Base-by-base conservation (phyloP, 176 grass and related monocot species). In the Rhipidocladum racemiflorum region DNA sequence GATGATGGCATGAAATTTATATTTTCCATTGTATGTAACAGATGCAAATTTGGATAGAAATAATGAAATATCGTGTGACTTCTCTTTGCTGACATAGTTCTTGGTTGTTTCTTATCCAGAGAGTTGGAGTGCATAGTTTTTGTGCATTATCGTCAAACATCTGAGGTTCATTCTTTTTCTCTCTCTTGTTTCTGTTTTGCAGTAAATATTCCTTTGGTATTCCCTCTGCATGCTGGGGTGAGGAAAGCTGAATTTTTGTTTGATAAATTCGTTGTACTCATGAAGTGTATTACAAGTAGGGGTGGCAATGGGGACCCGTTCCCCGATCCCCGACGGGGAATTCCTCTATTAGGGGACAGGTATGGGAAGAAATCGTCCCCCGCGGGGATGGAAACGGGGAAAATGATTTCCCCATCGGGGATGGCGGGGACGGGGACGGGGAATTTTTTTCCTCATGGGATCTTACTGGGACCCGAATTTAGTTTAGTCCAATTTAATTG, bases 71-170 rank as follows among this genome's bases (percentile, higher is more conserved):
- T 75, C 1, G 20, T 61, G 9, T 12, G 6, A 51, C 12, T 32
- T 44, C 11, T 82, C 21, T 59, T 51, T 87, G 61, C 63, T 90
- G 67, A 93, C 15, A 66, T 90, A 25, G 23, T 85, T 85, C 45
- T 59, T 85, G 79, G 44, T 70, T 92, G 30, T 89, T 91, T 84
- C 66, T 87, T 92, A 49, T 91, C 81, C 88, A 99, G 96, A 76
- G 88, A 86, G 17, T 86, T 95, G 89, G 96, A 99, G 72, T 92
- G 92, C 61, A 93, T 90, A 80, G 96, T 99, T 87, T 92, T 99
- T 85, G 96, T 95, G 21, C 96, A 99, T 88, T 99, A 99, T 81
- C 92, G 92, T 83, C 85, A 86, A 77, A 95, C 89, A 72, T 90
- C 90, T 53, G 92, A 95, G 95, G 95, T 98, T 64, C 28, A 12